Evolutionary conservation across 2,329 filamentous ascomycete genomes (phyloP), one percentile per base, ranked within the genome.

Genomic region (Pleomassaria siparia): DNA sequence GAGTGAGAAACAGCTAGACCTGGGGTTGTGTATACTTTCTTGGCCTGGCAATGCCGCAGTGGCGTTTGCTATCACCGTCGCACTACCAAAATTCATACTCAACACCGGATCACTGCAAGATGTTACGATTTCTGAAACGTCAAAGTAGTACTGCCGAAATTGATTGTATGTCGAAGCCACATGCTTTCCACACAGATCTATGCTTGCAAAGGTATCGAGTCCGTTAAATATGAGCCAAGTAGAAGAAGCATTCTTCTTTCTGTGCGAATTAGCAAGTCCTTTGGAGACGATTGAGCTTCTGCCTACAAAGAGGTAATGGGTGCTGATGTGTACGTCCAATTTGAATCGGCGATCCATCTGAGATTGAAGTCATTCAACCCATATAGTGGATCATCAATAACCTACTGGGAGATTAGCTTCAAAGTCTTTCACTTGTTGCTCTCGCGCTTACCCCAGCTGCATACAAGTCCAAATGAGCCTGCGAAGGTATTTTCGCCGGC

Each of bases 171-270:
- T 83, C 6, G 73, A 74, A 2, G 78, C 82, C 3, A 85, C 74
- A 43, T 74, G 67, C 18, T 79, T 62, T 0, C 74, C 76, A 52
- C 82, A 85, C 28, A 85, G 71, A 6, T 73, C 70, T 37, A 86
- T 76, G 9, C 76, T 77, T 5, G 80, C 72, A 54, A 83, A 84
- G 0, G 82, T 85, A 53, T 86, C 82, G 2, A 85, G 71, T 6
- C 82, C 82, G 46, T 85, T 77, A 66, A 85, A 85, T 0, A 84
- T 70, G 1, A 85, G 73, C 72, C 76, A 84, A 2, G 76, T 81
- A 7, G 67, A 66, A 4, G 58, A 71, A 1, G 61, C 62, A 26
- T 73, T 67, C 3, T 54, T 43, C 12, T 44, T 46, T 12, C 62
- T 52, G 55, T 30, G 16, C 2, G 1, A n/a, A 36, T 42, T 11